phyloP scores from a whole-genome alignment of 2,329 filamentous ascomycete genomes.

The Cordyceps militaris region DNA sequence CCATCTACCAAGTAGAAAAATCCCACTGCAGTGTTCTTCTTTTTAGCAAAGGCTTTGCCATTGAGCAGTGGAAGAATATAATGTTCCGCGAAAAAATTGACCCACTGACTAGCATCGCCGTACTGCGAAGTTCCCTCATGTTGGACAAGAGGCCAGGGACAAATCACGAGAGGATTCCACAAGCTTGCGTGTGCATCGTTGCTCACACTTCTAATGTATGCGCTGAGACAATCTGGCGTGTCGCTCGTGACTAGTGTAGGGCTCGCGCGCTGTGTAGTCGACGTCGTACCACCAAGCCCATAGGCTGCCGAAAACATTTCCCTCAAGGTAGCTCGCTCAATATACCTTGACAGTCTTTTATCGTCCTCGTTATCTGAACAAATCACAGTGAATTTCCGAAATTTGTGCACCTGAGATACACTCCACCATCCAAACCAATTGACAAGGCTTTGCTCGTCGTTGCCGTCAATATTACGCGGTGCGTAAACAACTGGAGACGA shows the following conservation, averaged over 20 bases:
- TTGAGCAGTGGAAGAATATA: neutral
- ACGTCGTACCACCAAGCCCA: neutral
- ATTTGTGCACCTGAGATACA: conserved; percentile 39
- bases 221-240: neutral
- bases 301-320: neutral
- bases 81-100: neutral
- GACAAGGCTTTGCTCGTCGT: conserved; percentile 55
- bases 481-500: conserved; percentile 37
- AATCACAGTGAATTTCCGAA: conserved; percentile 48
- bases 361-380: conserved; percentile 33
- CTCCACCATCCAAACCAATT: conserved; percentile 59
- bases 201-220: neutral
- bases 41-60: neutral
- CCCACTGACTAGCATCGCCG: neutral
- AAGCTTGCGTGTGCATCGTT: neutral
- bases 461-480: conserved; percentile 41
- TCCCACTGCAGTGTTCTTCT: conserved; percentile 25
- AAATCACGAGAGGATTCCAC: neutral
- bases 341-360: conserved; percentile 20
- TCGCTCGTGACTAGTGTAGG: neutral
- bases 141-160: neutral
- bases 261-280: neutral
- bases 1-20: conserved; percentile 45
- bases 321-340: conserved; percentile 15
- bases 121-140: neutral